A percentile compares a stretch with the other conserved stretches of the same genome.
Conservation (phyloP, 352 stramenopile species). For the Phytophthora podocarpi region DNA sequence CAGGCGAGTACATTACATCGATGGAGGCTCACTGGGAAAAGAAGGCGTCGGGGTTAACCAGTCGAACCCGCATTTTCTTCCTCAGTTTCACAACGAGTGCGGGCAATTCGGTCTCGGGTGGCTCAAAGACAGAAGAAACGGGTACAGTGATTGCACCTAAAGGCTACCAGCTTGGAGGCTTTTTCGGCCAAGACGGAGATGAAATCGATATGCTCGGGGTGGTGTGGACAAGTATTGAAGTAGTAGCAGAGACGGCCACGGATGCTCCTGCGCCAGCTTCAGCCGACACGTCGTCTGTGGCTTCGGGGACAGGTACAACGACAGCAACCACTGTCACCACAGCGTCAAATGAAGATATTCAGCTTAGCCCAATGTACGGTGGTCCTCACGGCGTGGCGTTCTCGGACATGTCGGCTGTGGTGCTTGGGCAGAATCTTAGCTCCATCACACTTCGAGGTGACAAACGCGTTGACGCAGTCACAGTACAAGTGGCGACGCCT, state of each 20-base stretch:
- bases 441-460: constrained; percentile 33
- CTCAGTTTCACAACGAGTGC: constrained; percentile 26
- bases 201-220: constrained; percentile 7
- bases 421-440: constrained; percentile 25
- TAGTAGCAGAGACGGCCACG: not conserved
- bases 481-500: too few relatives aligned
- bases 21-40: constrained; percentile 35
- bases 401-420: constrained; percentile 35
- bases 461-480: constrained; percentile 24
- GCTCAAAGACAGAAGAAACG: constrained; percentile 18
- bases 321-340: too few relatives aligned
- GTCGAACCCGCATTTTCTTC: constrained; percentile 26
- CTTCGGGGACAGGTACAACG: too few relatives aligned
- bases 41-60: too few relatives aligned
- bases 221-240: constrained; percentile 16
- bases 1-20: constrained; percentile 16
- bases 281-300: too few relatives aligned
- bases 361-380: constrained; percentile 21
- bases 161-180: constrained; percentile 5
- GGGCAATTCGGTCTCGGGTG: constrained; percentile 17
- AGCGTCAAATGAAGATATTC: constrained; percentile 24
- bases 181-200: not conserved
- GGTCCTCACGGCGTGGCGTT: constrained; percentile 23
- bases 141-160: constrained; percentile 6
- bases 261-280: not conserved